Evolutionary conservation across 805 yeast species (phyloP).

Genomic region (Priceomyces castillae): DNA sequence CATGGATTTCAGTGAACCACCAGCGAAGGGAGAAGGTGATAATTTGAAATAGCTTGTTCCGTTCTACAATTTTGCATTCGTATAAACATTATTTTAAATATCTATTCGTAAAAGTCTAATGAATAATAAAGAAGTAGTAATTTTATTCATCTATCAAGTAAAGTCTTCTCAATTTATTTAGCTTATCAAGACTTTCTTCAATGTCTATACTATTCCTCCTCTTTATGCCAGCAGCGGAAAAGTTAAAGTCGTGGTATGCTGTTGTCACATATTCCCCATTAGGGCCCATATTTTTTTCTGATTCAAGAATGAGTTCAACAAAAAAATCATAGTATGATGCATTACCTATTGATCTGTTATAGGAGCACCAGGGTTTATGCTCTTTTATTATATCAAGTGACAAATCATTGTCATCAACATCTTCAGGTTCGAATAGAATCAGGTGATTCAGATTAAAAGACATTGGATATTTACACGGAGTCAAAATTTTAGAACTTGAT

Average conservation of each 20-base stretch:
- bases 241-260: constrained; percentile 7
- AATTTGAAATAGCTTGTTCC: not conserved
- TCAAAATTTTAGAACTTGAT: constrained; percentile 23
- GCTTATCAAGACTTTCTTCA: constrained; percentile 30
- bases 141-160: constrained; percentile 22
- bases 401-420: constrained; percentile 14
- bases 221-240: constrained; percentile 10
- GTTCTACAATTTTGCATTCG: not conserved
- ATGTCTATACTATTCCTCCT: constrained; percentile 26
- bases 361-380: constrained; percentile 40
- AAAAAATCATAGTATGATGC: constrained; percentile 21
- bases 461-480: constrained; percentile 30
- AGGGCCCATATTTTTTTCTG: constrained; percentile 23
- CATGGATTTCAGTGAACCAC: constrained; percentile 64
- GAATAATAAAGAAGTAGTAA: not conserved
- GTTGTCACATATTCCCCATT: constrained; percentile 22
- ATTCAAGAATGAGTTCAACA: constrained; percentile 17
- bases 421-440: constrained; percentile 7
- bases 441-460: constrained; percentile 5
- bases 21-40: constrained; percentile 5
- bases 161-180: constrained; percentile 33
- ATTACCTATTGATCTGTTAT: constrained; percentile 13
- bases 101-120: not conserved
- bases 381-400: constrained; percentile 21
- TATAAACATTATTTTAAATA: not conserved